phyloP scores from a whole-genome alignment of 2,329 filamentous ascomycete species.

The Xylariaceae sp. region DNA sequence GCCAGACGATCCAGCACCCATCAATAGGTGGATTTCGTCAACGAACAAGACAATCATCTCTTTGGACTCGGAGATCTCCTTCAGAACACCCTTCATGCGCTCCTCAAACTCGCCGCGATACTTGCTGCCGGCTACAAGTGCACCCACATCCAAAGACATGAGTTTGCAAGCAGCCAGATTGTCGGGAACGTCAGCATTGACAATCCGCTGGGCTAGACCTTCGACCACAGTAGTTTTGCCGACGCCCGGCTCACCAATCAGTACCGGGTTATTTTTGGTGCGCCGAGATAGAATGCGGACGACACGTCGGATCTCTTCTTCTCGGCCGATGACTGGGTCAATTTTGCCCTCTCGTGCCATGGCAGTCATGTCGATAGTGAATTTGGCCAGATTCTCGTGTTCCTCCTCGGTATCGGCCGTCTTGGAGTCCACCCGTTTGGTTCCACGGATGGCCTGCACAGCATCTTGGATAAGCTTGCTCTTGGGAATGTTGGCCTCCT shows the following conservation, averaged over 20 bases:
- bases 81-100: conserved; percentile 97
- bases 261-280: conserved; percentile 97
- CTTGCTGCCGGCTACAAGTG: conserved; percentile 94
- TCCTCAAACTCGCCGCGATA: conserved; percentile 98
- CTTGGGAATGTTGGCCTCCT: conserved; percentile 88
- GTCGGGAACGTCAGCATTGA: conserved; percentile 94
- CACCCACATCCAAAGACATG: conserved; percentile 91
- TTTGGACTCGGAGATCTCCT: conserved; percentile 91
- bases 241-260: conserved; percentile 97
- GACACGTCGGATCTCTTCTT: conserved; percentile 91
- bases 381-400: conserved; percentile 94
- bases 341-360: conserved; percentile 97
- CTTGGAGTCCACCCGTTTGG: conserved; percentile 90
- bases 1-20: conserved; percentile 92
- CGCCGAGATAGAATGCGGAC: conserved; percentile 87
- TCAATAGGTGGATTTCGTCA: conserved; percentile 96
- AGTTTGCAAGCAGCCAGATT: conserved; percentile 92
- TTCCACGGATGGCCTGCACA: conserved; percentile 88
- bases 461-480: conserved; percentile 85
- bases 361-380: conserved; percentile 97
- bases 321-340: conserved; percentile 92
- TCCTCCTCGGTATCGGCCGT: conserved; percentile 91
- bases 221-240: conserved; percentile 98
- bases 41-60: conserved; percentile 98
- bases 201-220: conserved; percentile 89